These are phyloP conservation scores for Meira miltonrushii DNA, from an alignment of 1,284 basidiomycete species.

Conservation along the genomic window DNA sequence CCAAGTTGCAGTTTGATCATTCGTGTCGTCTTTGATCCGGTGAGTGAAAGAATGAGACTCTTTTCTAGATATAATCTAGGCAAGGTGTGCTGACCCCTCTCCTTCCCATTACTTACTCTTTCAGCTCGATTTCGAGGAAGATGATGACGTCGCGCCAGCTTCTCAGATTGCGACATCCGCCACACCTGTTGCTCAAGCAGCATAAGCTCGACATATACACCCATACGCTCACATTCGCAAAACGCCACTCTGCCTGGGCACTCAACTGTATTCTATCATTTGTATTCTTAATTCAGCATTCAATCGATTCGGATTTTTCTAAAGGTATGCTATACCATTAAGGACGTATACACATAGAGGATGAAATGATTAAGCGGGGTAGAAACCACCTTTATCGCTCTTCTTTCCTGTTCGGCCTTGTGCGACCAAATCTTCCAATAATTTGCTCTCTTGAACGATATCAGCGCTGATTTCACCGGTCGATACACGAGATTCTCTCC, in stretches of 20 bases:
- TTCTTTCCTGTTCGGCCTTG: slow-evolving; percentile 60
- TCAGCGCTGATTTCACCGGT: slow-evolving; percentile 54
- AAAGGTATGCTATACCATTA: too few relatives aligned
- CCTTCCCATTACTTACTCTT: not conserved
- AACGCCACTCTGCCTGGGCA: too few relatives aligned
- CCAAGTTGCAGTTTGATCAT: slow-evolving; percentile 93
- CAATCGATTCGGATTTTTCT: too few relatives aligned
- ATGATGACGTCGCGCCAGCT: slow-evolving; percentile 6
- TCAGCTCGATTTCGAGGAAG: slow-evolving; percentile 18
- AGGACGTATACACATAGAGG: too few relatives aligned
- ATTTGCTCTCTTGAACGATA: slow-evolving; percentile 55
- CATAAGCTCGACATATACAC: too few relatives aligned
- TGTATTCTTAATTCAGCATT: too few relatives aligned
- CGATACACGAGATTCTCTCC: slow-evolving; percentile 56
- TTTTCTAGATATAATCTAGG: not conserved
- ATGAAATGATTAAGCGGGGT: slow-evolving; percentile 22
- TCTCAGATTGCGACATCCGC: too few relatives aligned
- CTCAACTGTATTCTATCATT: too few relatives aligned
- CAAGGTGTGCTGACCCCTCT: not conserved
- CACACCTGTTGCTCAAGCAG: too few relatives aligned
- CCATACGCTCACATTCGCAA: too few relatives aligned
- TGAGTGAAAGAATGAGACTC: slow-evolving; percentile 52
- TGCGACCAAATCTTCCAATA: slow-evolving; percentile 57
- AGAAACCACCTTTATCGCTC: slow-evolving; percentile 56
- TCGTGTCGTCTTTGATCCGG: slow-evolving; percentile 88